phyloP scores from a whole-genome alignment of 371 early-diverging fungal genomes.

The Entomophthora muscae region DNA sequence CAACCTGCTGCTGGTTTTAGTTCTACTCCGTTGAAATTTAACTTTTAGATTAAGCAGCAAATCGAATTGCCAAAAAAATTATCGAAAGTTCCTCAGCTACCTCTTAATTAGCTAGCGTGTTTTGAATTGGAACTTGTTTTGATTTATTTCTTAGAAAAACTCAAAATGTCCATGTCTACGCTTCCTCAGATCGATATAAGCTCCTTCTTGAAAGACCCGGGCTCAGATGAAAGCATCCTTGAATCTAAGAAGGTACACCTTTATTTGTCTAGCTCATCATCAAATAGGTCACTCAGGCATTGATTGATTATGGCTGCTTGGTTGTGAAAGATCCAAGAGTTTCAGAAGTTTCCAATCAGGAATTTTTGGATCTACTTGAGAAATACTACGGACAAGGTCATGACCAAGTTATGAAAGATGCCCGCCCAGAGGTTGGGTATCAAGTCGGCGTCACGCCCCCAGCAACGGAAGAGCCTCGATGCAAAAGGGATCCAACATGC shows the following conservation, averaged over 20 bases:
- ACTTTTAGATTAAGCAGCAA: too few relatives aligned
- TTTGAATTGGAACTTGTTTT: too few relatives aligned
- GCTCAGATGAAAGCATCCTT: conserved; percentile 20
- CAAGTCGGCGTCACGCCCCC: conserved; percentile 54
- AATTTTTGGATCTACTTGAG: conserved; percentile 29
- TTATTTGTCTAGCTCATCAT: neutral
- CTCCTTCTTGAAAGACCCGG: conserved; percentile 28
- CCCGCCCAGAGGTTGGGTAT: conserved; percentile 31
- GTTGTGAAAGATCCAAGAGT: conserved; percentile 45
- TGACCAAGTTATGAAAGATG: conserved; percentile 35
- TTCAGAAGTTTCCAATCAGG: conserved; percentile 15
- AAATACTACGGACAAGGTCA: conserved; percentile 38
- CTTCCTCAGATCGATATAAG: conserved; percentile 22
- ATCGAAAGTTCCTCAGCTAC: too few relatives aligned
- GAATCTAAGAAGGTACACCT: conserved; percentile 21
- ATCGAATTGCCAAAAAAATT: too few relatives aligned
- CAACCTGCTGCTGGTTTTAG: too few relatives aligned
- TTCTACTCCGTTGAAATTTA: too few relatives aligned
- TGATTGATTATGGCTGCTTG: conserved; percentile 38
- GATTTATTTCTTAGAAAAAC: too few relatives aligned
- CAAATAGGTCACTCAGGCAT: conserved; percentile 30
- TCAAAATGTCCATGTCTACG: neutral
- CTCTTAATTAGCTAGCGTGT: too few relatives aligned
- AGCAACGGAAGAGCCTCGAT: conserved; percentile 39
- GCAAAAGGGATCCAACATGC: conserved; percentile 36